Evolutionary conservation across 495 filamentous ascomycete species (phyloP).

Genomic region (Rostrohypoxylon terebratum): DNA sequence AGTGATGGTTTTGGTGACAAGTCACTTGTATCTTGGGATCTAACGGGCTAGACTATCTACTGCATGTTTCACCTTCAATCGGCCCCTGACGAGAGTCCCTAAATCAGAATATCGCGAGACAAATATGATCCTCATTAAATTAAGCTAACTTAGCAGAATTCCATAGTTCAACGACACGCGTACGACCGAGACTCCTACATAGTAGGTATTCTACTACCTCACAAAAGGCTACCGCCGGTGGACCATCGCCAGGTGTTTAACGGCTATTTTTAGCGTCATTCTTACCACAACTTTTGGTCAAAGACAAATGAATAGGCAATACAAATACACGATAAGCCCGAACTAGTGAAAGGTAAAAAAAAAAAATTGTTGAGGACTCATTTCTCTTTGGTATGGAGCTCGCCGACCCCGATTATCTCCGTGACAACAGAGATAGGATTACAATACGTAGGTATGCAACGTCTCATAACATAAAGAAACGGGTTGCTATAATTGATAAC

Average conservation of each 20-base stretch:
- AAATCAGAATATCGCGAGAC: neutral
- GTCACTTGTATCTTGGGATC: constrained; percentile 20
- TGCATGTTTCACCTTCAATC: constrained; percentile 34
- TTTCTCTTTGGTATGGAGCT: neutral
- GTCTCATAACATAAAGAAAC: neutral
- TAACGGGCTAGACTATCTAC: constrained; percentile 31
- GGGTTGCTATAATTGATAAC: neutral
- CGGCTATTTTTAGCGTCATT: neutral
- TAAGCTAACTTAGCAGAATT: constrained; percentile 7
- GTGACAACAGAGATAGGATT: neutral
- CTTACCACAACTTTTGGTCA: neutral
- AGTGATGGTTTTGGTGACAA: constrained; percentile 4
- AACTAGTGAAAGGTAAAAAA: neutral
- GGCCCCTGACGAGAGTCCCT: constrained; percentile 4
- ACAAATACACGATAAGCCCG: neutral
- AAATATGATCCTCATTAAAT: constrained; percentile 3
- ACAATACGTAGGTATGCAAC: neutral
- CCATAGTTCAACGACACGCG: constrained; percentile 3
- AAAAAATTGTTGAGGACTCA: neutral
- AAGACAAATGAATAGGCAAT: neutral
- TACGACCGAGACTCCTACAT: neutral
- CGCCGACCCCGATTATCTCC: neutral
- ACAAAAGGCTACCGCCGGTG: neutral
- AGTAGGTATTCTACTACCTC: neutral
- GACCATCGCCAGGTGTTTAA: neutral